phyloP scores from a whole-genome alignment of 164 flowering plant species.

The Stephania cephalantha region DNA sequence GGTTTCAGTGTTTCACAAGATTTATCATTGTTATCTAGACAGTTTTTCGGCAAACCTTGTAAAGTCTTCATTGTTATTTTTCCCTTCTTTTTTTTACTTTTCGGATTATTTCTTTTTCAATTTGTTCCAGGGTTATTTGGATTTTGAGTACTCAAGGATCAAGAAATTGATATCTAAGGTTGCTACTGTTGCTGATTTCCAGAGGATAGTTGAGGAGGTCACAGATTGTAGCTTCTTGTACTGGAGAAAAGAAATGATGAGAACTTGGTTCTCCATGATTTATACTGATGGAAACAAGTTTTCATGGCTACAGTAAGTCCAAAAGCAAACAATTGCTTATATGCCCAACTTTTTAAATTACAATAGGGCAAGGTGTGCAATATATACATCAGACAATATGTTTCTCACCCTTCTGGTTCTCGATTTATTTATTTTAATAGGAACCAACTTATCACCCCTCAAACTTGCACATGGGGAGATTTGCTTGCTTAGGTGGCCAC shows the following conservation, averaged over 20 bases:
- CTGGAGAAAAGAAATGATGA: constrained; percentile 27
- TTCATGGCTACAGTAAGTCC: constrained; percentile 28
- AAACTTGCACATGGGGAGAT: too few relatives aligned
- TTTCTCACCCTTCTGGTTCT: too few relatives aligned
- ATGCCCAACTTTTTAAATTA: too few relatives aligned
- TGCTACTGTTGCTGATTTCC: constrained; percentile 18
- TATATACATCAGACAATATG: too few relatives aligned
- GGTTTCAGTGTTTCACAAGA: not conserved
- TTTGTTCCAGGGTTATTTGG: constrained; percentile 21
- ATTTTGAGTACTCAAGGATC: constrained; percentile 14
- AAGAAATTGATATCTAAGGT: constrained; percentile 22
- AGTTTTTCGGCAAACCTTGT: not conserved
- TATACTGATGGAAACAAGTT: constrained; percentile 24
- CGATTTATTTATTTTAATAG: too few relatives aligned
- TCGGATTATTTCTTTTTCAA: not conserved
- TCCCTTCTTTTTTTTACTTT: not conserved
- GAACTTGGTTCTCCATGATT: constrained; percentile 27
- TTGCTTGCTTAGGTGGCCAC: too few relatives aligned
- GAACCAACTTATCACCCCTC: too few relatives aligned
- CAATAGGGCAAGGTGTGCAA: too few relatives aligned
- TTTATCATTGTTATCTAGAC: not conserved
- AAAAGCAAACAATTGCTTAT: not conserved
- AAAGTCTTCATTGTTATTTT: not conserved
- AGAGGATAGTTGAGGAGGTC: constrained; percentile 19
- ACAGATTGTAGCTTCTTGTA: constrained; percentile 28